Evolutionary conservation across 305 asterid species (phyloP).

Genomic region (Salvia sclarea): DNA sequence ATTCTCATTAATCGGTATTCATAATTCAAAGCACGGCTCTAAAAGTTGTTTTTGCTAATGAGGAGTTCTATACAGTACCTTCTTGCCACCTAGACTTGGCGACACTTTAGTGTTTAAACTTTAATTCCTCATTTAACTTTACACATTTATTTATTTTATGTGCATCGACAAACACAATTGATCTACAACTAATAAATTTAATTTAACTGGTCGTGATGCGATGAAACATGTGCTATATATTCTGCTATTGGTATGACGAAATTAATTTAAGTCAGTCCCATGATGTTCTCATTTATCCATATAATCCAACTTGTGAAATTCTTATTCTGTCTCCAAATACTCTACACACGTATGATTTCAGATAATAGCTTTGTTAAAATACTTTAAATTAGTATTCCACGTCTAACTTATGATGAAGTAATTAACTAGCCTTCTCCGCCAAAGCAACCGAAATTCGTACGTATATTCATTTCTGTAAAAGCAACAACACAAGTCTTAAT

Average conservation of each 20-base stretch:
- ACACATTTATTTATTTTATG: too few relatives aligned
- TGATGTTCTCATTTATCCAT: conserved; percentile 39
- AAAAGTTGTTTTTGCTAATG: too few relatives aligned
- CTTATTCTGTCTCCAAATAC: conserved; percentile 39
- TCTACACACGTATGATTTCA: conserved; percentile 15
- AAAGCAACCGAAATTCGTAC: too few relatives aligned
- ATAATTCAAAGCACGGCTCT: too few relatives aligned
- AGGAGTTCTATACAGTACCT: too few relatives aligned
- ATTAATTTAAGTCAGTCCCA: conserved; percentile 3
- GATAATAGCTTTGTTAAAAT: neutral
- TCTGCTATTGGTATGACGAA: conserved; percentile 16
- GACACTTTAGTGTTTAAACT: too few relatives aligned
- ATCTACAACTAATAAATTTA: neutral
- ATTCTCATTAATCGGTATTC: too few relatives aligned
- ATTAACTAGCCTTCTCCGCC: neutral
- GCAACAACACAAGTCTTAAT: neutral
- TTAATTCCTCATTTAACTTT: too few relatives aligned
- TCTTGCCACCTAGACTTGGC: too few relatives aligned
- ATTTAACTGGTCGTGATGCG: neutral
- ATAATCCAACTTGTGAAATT: conserved; percentile 37
- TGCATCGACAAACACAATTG: neutral
- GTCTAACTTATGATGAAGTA: neutral
- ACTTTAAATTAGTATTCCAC: neutral
- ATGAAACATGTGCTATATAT: conserved; percentile 26
- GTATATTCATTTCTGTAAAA: neutral